phyloP scores from a whole-genome alignment of 805 yeast species.

The Wickerhamomyces subpelliculosus region DNA sequence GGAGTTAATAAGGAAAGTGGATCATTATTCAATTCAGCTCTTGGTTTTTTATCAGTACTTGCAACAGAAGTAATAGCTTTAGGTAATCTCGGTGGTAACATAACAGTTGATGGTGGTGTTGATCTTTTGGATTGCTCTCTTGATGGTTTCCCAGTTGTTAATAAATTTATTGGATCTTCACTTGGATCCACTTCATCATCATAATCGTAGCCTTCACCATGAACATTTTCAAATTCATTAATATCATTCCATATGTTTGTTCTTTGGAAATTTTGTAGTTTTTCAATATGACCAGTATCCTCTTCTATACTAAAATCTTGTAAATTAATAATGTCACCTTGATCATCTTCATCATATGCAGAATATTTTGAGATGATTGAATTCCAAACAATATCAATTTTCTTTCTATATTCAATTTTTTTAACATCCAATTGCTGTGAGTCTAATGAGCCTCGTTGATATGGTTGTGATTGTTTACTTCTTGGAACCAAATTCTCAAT shows the following conservation, averaged over 20 bases:
- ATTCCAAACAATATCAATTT: slow-evolving; percentile 24
- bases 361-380: slow-evolving; percentile 26
- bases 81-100: no score
- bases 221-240: slow-evolving; percentile 2
- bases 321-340: slow-evolving; percentile 29
- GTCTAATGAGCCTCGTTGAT: slow-evolving; percentile 1
- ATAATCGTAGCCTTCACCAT: neutral
- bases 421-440: slow-evolving; percentile 3
- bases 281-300: slow-evolving; percentile 16
- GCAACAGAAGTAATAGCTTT: no score
- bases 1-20: neutral
- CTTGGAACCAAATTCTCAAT: neutral
- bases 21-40: neutral
- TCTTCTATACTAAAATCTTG: slow-evolving; percentile 13
- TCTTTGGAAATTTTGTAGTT: slow-evolving; percentile 3
- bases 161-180: neutral
- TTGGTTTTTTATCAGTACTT: no score
- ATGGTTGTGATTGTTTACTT: neutral
- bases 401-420: slow-evolving; percentile 15
- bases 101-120: neutral
- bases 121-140: neutral
- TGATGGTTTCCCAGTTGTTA: neutral
- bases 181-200: slow-evolving; percentile 2
- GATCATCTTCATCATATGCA: slow-evolving; percentile 20
- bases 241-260: slow-evolving; percentile 16